Conservation (phyloP, 2,329 filamentous ascomycete genomes). For the Neopestalotiopsis clavispora region DNA sequence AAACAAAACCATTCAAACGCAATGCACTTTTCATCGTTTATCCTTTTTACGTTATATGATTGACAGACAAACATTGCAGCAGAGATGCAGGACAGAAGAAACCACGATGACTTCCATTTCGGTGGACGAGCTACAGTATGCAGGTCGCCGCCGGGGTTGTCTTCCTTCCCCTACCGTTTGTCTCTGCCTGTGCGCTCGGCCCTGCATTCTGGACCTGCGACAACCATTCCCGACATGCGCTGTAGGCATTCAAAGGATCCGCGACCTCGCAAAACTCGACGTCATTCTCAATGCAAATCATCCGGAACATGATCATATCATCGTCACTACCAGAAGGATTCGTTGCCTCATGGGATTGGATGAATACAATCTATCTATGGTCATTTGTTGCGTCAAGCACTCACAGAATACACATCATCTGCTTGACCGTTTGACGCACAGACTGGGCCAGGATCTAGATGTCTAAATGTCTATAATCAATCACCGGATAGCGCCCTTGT, state of each 20-base stretch:
- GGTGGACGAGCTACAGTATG: not conserved
- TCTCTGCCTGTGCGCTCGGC: conserved; percentile 6
- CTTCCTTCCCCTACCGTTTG: not conserved
- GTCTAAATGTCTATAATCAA: not conserved
- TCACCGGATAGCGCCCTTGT: conserved; percentile 68
- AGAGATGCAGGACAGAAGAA: not conserved
- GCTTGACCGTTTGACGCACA: no score
- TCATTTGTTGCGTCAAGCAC: no score
- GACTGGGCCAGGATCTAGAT: not conserved
- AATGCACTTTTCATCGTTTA: not conserved
- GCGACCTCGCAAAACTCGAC: conserved; percentile 7
- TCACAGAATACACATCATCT: no score
- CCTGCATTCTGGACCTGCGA: conserved; percentile 1
- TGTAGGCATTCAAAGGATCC: not conserved
- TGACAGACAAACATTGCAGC: not conserved
- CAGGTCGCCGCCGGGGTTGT: not conserved
- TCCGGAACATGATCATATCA: not conserved
- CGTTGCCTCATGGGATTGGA: not conserved
- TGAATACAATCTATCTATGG: no score
- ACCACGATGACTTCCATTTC: not conserved
- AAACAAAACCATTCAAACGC: not conserved
- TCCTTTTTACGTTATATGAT: not conserved
- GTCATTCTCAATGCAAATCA: conserved; percentile 7
- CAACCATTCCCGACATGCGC: not conserved
- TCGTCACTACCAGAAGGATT: not conserved